Evolutionary conservation across 805 yeast genomes (phyloP), one percentile per base, ranked within the genome.

Genomic region (Wickerhamiella musiphila): DNA sequence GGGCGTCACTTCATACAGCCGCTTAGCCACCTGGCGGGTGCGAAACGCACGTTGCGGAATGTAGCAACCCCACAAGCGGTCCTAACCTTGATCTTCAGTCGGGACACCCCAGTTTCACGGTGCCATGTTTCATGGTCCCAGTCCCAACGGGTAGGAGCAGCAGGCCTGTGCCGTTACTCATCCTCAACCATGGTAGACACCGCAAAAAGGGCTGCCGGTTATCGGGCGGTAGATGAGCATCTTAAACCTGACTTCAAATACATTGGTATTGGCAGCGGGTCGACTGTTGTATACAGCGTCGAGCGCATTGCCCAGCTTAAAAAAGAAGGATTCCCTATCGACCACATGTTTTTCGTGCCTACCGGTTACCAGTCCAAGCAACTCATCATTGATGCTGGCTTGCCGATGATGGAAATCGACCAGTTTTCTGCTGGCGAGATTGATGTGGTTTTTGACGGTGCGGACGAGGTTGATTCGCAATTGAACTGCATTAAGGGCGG

Each of bases 381-480:
- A 46, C 65, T 90, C 43, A 84, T 90, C 45, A 59, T 81, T 36
- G 77, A 70, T 36, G 83, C 83, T 46, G 90, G 90, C 0, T 63
- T 90, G 40, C 64, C 55, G 25, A 61, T 84, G 41, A 93, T 93
- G 2, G 63, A 78, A 7, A 69, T 86, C 38, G 95, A 86, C 48
- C 84, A 82, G 59, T 73, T 60, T 40, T 32, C 44, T 6, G 47
- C 51, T 30, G 79, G 93, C 2, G 65, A 65, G 17, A 60, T 90
- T 28, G 98, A 90, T 52, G 71, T 90, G 45, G 94, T 94, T 2
- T 90, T 90, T 52, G 99, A 90, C 54, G 99, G 99, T 28, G 96
- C 98, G 2, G 99, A 90, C 56, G 98, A 90, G 56, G 84, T 84
- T 36, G 98, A 86, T 54, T 51, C 68, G 4, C 51, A 64, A 14